Conservation (phyloP, 2,329 filamentous ascomycete genomes). For the Lomentospora prolificans region DNA sequence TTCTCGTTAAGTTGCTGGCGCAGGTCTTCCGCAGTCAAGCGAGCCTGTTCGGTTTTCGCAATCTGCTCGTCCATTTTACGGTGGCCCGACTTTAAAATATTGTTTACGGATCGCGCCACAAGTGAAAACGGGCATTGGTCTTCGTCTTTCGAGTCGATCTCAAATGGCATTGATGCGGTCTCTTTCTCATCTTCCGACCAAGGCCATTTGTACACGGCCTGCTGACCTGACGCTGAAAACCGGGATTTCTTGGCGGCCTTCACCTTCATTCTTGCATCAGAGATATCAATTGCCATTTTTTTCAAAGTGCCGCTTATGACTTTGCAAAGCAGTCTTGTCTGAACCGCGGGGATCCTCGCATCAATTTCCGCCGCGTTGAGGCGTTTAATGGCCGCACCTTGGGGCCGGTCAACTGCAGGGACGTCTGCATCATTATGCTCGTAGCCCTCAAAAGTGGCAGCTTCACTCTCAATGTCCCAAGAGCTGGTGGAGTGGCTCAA, state of each 20-base stretch:
- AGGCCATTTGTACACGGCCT: not conserved
- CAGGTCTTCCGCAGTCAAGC: not conserved
- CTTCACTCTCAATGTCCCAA: not conserved
- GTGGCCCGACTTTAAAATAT: constrained; percentile 1
- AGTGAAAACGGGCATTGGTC: not conserved
- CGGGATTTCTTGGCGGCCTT: not conserved
- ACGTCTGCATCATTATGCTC: not conserved
- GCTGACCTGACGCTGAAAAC: not conserved
- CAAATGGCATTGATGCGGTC: not conserved
- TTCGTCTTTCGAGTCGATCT: not conserved
- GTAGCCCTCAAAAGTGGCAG: not conserved
- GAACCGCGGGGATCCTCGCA: not conserved
- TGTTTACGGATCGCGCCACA: constrained; percentile 3
- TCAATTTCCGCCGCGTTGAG: not conserved
- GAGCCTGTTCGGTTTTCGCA: not conserved
- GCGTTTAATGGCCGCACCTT: not conserved
- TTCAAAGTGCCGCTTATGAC: not conserved
- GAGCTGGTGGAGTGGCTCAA: constrained; percentile 5
- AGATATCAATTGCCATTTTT: not conserved
- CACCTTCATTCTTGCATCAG: not conserved
- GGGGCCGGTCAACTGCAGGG: not conserved
- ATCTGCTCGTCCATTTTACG: constrained; percentile 6
- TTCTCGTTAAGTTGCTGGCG: constrained; percentile 6
- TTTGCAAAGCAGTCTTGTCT: constrained; percentile 3
- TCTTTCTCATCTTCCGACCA: not conserved